These are phyloP conservation scores for Aureobasidium subglaciale DNA, from an alignment of 2,329 filamentous ascomycete species.

Conservation along the genomic window DNA sequence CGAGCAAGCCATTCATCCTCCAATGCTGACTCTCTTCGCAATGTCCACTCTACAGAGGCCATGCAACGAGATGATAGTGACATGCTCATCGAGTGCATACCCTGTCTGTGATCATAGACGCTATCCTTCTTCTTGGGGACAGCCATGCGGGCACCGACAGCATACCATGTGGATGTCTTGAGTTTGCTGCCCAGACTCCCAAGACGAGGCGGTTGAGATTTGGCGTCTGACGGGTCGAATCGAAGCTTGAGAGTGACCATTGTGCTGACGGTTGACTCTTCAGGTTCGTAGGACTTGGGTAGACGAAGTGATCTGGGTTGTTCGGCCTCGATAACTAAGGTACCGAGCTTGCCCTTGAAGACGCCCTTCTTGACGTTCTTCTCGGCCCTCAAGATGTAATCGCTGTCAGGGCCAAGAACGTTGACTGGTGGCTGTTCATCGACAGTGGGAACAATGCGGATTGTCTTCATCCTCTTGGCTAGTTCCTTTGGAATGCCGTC, in stretches of 20 bases:
- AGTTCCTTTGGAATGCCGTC: conserved; percentile 34
- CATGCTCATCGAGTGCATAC: conserved; percentile 47
- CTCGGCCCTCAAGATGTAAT: conserved; percentile 50
- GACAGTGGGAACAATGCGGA: conserved; percentile 53
- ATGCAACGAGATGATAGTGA: conserved; percentile 50
- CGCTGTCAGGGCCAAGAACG: conserved; percentile 36
- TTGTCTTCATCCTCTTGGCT: conserved; percentile 46
- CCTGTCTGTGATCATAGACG: conserved; percentile 42
- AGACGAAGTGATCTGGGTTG: conserved; percentile 53
- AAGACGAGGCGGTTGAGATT: conserved; percentile 46
- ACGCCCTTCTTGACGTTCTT: conserved; percentile 55
- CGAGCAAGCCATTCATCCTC: conserved; percentile 27
- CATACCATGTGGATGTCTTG: conserved; percentile 52
- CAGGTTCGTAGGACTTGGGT: conserved; percentile 32
- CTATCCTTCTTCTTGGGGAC: conserved; percentile 41
- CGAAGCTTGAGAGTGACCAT: conserved; percentile 51
- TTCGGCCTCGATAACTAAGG: conserved; percentile 48
- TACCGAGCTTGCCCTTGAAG: conserved; percentile 53
- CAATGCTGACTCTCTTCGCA: conserved; percentile 28
- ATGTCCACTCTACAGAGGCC: conserved; percentile 50
- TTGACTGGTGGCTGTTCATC: conserved; percentile 55
- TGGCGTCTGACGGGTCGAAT: conserved; percentile 51
- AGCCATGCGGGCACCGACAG: conserved; percentile 43
- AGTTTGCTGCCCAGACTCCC: conserved; percentile 47
- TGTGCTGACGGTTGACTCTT: conserved; percentile 42